Evolutionary conservation across 345 rosid species (phyloP).

Genomic region (Erodium maritimum): DNA sequence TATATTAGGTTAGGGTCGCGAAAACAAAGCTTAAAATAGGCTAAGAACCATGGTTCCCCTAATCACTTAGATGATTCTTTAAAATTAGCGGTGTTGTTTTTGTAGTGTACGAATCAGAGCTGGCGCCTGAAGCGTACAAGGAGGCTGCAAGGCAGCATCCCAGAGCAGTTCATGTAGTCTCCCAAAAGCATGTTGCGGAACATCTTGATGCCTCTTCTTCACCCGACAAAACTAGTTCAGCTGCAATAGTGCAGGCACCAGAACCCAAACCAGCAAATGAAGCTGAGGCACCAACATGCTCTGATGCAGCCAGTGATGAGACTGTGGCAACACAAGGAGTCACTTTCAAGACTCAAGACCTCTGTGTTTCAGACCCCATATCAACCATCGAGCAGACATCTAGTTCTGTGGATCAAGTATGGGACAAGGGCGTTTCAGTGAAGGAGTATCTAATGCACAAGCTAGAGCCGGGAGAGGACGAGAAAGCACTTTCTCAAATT

Average conservation of each 20-base stretch:
- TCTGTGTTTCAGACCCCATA: conserved; percentile 18
- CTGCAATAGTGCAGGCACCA: too few species aligned
- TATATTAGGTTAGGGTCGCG: too few species aligned
- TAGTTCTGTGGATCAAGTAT: conserved; percentile 16
- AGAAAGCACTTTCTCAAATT: conserved; percentile 52
- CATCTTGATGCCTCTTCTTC: not conserved
- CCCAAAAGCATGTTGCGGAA: conserved; percentile 26
- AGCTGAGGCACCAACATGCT: too few species aligned
- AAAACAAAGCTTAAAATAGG: too few species aligned
- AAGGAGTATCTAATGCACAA: conserved; percentile 55
- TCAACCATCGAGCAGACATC: not conserved
- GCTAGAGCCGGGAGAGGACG: conserved; percentile 66
- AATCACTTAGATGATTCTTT: not conserved
- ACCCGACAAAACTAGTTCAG: too few species aligned
- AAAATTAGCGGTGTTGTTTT: conserved; percentile 5
- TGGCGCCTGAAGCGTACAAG: conserved; percentile 42
- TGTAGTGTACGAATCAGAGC: conserved; percentile 67
- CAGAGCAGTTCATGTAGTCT: conserved; percentile 24
- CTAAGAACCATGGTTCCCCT: too few species aligned
- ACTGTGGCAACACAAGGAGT: conserved; percentile 1
- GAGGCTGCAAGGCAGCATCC: conserved; percentile 41
- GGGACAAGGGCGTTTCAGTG: conserved; percentile 80
- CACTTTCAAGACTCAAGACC: conserved; percentile 31
- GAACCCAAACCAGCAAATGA: too few species aligned
- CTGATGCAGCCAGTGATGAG: too few species aligned